Conservation (phyloP, 352 stramenopile genomes). For the Pilasporangium apinafurcum region DNA sequence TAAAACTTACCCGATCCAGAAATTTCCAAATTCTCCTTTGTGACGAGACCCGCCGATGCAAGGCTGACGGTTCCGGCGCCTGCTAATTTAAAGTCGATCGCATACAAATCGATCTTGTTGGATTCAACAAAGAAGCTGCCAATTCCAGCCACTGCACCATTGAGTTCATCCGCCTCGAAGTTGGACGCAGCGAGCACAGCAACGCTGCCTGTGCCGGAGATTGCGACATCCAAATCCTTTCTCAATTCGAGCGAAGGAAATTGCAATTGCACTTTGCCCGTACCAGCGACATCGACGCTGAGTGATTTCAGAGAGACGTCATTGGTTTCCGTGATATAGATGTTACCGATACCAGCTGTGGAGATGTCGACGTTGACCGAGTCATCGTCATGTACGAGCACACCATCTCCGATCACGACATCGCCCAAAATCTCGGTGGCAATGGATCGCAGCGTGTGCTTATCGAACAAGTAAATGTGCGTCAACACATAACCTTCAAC, state of each 20-base stretch:
- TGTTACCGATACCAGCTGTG: constrained; percentile 22
- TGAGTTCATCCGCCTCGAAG: constrained; percentile 12
- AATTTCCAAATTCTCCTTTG: constrained; percentile 42
- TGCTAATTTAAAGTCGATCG: constrained; percentile 39
- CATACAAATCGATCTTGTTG: constrained; percentile 16
- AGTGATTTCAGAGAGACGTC: constrained; percentile 23
- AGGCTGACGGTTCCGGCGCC: constrained; percentile 40
- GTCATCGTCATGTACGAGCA: constrained; percentile 25
- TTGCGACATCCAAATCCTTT: constrained; percentile 23
- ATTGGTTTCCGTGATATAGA: constrained; percentile 26
- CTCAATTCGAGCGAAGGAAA: constrained; percentile 16
- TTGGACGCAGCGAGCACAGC: constrained; percentile 18
- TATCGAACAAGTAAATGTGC: constrained; percentile 43
- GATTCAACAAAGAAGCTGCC: constrained; percentile 30
- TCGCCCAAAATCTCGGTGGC: constrained; percentile 26
- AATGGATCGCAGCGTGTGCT: constrained; percentile 30
- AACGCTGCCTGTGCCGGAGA: constrained; percentile 31
- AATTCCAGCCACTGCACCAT: constrained; percentile 21
- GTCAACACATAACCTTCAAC: constrained; percentile 46
- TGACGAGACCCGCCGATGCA: constrained; percentile 20
- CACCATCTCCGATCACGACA: constrained; percentile 36
- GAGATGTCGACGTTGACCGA: constrained; percentile 36
- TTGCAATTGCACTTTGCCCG: constrained; percentile 19
- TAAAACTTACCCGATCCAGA: constrained; percentile 37
- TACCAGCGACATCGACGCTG: constrained; percentile 27